Evolutionary conservation across 768 basidiomycete genomes (phyloP).

Genomic region (Lactarius trivialis): DNA sequence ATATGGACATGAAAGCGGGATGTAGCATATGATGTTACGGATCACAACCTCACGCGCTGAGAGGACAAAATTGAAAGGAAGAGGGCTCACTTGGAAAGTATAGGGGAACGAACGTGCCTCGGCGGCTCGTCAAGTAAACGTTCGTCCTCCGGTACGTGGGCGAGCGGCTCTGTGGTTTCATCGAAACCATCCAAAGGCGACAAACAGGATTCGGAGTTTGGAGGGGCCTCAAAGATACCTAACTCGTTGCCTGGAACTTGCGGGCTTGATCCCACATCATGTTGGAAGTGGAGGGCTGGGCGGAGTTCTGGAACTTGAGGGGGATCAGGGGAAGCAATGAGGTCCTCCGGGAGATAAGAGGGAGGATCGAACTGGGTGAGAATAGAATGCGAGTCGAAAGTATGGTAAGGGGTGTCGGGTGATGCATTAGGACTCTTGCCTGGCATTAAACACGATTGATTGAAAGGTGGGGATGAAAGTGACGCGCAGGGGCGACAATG

Average conservation of each 20-base stretch:
- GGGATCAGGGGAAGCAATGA: background rate
- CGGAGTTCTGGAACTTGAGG: background rate
- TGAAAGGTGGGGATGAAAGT: background rate
- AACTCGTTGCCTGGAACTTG: constrained; percentile 5
- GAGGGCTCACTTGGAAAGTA: constrained; percentile 22
- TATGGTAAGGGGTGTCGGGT: constrained; percentile 8
- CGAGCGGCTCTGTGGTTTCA: constrained; percentile 1
- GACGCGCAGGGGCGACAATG: background rate
- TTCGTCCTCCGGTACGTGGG: constrained; percentile 5
- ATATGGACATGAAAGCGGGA: no score
- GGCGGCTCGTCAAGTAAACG: background rate
- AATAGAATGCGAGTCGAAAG: constrained; percentile 14
- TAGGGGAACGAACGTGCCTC: constrained; percentile 21
- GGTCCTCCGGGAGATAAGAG: background rate
- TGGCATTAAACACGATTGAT: constrained; percentile 21
- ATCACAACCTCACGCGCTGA: background rate
- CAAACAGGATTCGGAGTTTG: background rate
- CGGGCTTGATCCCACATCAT: background rate
- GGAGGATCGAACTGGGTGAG: constrained; percentile 17
- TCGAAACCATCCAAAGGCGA: constrained; percentile 14
- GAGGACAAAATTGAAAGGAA: background rate
- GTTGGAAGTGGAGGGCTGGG: background rate
- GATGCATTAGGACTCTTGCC: constrained; percentile 17
- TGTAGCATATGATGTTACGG: background rate
- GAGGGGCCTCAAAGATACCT: constrained; percentile 12